Conservation (phyloP, 1,139 yeast genomes). For the Magnusiomyces suaveolens region DNA sequence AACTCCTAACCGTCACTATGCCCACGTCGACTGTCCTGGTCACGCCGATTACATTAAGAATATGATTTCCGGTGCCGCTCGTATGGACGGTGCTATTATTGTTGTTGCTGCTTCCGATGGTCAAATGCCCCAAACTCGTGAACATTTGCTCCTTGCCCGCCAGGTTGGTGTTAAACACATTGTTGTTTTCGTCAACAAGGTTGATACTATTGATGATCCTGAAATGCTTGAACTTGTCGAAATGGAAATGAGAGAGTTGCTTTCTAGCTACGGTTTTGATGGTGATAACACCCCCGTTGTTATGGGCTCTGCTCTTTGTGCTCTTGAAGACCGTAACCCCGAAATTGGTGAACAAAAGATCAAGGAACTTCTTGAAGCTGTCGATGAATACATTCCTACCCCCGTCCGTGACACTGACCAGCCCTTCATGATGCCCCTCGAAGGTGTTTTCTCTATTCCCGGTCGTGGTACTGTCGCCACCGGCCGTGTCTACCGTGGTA, state of each 20-base stretch:
- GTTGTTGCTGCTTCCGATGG: conserved; percentile 99
- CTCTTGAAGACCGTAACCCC: conserved; percentile 77
- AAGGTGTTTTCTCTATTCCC: conserved; percentile 93
- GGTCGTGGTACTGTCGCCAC: conserved; percentile 99
- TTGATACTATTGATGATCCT: conserved; percentile 94
- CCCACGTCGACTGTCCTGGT: conserved; percentile 98
- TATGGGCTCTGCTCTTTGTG: conserved; percentile 98
- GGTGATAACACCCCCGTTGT: conserved; percentile 97
- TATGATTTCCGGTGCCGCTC: conserved; percentile 99
- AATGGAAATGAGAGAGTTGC: conserved; percentile 99
- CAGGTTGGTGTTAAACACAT: conserved; percentile 98
- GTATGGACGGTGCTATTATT: conserved; percentile 99
- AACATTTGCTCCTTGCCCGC: conserved; percentile 94
- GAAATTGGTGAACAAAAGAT: conserved; percentile 90
- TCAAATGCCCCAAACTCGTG: conserved; percentile 99
- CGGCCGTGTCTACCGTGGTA: conserved; percentile 98
- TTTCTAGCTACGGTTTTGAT: conserved; percentile 85
- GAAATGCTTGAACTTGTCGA: conserved; percentile 99
- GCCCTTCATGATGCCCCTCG: conserved; percentile 95
- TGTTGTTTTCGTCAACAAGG: conserved; percentile 96
- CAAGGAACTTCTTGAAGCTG: conserved; percentile 75
- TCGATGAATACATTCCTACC: conserved; percentile 91
- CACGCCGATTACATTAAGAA: conserved; percentile 98
- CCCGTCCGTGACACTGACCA: conserved; percentile 93
- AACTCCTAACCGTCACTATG: conserved; percentile 85